Evolutionary conservation across 495 filamentous ascomycete genomes (phyloP), one percentile per base, ranked within the genome.

Genomic region (Lasiosphaeriaceae sp.): DNA sequence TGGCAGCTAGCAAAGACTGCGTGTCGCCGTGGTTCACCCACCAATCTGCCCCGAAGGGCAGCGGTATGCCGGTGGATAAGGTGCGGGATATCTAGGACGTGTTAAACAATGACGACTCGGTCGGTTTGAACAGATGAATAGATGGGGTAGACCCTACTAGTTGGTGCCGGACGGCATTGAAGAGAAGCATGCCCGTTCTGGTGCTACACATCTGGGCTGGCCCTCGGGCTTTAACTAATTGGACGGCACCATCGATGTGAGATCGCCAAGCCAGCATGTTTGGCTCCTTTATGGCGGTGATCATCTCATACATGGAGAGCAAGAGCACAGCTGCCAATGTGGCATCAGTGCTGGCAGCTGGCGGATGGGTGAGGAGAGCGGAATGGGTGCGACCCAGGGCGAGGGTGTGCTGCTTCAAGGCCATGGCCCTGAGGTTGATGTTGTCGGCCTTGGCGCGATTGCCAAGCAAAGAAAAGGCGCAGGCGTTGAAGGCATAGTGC

Each of bases 401-500:
- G 51, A 74, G 70, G 1, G 73, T 69, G 58, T 82, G 79, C 50
- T 74, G 67, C 23, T 64, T 62, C 46, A 75, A 29, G 11, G 79
- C 72, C 64, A 65, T 71, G 64, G 62, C 74, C 64, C 43, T 64
- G 52, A 60, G 67, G 51, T 67, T 47, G n/a, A 61, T 52, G 6
- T 65, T 65, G 47, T 60, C 43, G 39, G 54, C 72, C 59, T 52
- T 80, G 63, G 50, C 65, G 20, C 60, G 65, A 57, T 74, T 84
- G 59, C 59, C 74, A 58, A 70, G 71, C 62, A 80, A 75, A 4
- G 81, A 81, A 60, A 83, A 74, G 19, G 84, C 74, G 51, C 86
- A 82, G 1, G 86, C 83, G 37, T 81, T 74, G 47, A 86, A 84
- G 39, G 82, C 81, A 35, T 80, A 66, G 8, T 74, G 73, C 7